Conservation (phyloP, 495 filamentous ascomycete genomes). For the Trichoderma orchidacearum region DNA sequence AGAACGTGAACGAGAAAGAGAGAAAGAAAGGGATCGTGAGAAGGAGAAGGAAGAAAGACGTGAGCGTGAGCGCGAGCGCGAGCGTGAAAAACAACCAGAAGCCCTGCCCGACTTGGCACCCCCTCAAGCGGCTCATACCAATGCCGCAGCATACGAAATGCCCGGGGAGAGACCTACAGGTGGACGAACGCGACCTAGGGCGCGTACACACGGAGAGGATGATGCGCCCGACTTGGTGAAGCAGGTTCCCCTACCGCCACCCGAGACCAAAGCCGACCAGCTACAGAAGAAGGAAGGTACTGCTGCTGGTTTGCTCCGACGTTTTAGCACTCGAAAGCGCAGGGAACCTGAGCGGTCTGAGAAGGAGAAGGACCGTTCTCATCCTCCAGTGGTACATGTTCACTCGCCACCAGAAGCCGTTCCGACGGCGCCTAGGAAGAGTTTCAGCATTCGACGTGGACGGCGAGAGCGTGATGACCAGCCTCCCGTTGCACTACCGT, state of each 20-base stretch:
- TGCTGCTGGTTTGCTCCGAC: conserved; percentile 70
- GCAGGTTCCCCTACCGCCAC: conserved; percentile 44
- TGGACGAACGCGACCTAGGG: conserved; percentile 67
- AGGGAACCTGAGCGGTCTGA: conserved; percentile 36
- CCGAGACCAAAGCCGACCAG: conserved; percentile 44
- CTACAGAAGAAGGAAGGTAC: conserved; percentile 73
- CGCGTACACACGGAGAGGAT: conserved; percentile 91
- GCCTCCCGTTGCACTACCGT: conserved; percentile 37
- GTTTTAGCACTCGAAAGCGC: conserved; percentile 77
- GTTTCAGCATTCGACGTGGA: conserved; percentile 65
- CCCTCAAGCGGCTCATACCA: conserved; percentile 87
- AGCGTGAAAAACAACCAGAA: conserved; percentile 17
- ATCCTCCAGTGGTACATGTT: conserved; percentile 55
- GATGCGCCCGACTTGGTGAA: conserved; percentile 67
- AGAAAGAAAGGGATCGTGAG: conserved; percentile 5
- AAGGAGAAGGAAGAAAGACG: conserved; percentile 4
- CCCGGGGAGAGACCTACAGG: conserved; percentile 68
- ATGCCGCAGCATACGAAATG: conserved; percentile 66
- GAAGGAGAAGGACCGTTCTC: conserved; percentile 42
- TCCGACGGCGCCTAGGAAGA: conserved; percentile 51
- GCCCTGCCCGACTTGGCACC: conserved; percentile 54
- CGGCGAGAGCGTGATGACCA: conserved; percentile 40
- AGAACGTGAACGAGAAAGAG: conserved; percentile 18
- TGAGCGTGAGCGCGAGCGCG: conserved; percentile 9
- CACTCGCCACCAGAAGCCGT: conserved; percentile 53